A percentile compares a stretch with the other conserved stretches of the same genome.
Conservation (phyloP, 257 asterid species). For the Gentiana straminea region DNA sequence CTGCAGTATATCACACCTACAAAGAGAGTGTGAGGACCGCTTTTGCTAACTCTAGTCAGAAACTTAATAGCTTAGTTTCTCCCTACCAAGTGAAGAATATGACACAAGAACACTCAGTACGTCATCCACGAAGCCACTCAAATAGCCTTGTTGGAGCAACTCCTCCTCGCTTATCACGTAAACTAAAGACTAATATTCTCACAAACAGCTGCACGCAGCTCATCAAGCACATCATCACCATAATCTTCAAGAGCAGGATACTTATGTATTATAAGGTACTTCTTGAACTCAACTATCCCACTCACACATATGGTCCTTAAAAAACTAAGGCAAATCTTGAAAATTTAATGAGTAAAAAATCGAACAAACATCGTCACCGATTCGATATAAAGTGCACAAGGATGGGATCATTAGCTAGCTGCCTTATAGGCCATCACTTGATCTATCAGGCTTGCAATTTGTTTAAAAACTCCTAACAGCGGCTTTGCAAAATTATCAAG, state of each 20-base stretch:
- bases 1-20: slow-evolving; percentile 60
- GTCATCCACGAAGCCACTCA: slow-evolving; percentile 73
- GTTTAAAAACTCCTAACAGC: slow-evolving; percentile 51
- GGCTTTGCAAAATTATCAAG: slow-evolving; percentile 78
- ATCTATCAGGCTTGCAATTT: slow-evolving; percentile 51
- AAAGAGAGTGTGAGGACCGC: slow-evolving; percentile 70
- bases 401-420: slow-evolving; percentile 22
- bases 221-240: slow-evolving; percentile 75
- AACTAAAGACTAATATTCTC: slow-evolving; percentile 54
- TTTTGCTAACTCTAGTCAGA: slow-evolving; percentile 68
- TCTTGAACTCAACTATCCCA: slow-evolving; percentile 81
- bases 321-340: slow-evolving; percentile 74
- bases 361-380: slow-evolving; percentile 78
- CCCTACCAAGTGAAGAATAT: slow-evolving; percentile 58
- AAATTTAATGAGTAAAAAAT: slow-evolving; percentile 71
- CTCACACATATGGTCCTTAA: slow-evolving; percentile 83
- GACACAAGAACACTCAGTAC: slow-evolving; percentile 77
- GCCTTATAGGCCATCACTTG: slow-evolving; percentile 31
- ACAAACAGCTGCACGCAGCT: slow-evolving; percentile 75
- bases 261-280: slow-evolving; percentile 44
- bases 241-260: slow-evolving; percentile 44
- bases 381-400: slow-evolving; percentile 53
- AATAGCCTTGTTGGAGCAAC: slow-evolving; percentile 39
- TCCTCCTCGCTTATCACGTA: slow-evolving; percentile 86
- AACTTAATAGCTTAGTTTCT: slow-evolving; percentile 79